Evolutionary conservation across 176 grass and related monocot species (phyloP).

Genomic region (Triticum turgidum): DNA sequence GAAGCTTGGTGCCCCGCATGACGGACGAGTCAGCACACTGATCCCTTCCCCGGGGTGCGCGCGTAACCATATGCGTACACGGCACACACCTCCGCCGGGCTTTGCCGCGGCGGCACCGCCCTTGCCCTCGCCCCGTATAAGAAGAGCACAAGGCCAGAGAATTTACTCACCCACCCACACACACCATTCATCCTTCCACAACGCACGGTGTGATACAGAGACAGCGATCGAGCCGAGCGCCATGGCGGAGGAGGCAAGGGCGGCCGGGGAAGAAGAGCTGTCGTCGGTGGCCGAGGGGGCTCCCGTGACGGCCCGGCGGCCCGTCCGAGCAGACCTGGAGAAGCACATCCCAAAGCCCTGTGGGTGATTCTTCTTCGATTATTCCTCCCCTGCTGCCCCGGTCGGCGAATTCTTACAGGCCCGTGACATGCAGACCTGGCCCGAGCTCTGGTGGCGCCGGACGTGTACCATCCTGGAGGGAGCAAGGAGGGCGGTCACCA

Average conservation of each 20-base stretch:
- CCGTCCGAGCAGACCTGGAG: conserved; percentile 69
- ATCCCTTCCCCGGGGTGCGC: background rate
- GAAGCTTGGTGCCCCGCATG: background rate
- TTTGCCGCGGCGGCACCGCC: background rate
- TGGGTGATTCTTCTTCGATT: background rate
- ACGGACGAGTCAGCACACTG: background rate
- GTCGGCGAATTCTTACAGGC: background rate
- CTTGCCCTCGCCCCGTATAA: background rate
- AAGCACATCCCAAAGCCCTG: conserved; percentile 70
- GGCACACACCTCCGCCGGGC: background rate
- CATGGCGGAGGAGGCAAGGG: background rate
- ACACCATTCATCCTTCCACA: background rate
- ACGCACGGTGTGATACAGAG: background rate
- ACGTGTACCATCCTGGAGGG: conserved; percentile 77
- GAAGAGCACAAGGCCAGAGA: background rate
- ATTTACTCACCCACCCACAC: background rate
- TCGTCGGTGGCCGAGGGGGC: conserved; percentile 37
- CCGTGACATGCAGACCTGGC: conserved; percentile 48
- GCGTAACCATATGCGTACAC: background rate
- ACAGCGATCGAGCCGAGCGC: background rate
- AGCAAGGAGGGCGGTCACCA: conserved; percentile 36
- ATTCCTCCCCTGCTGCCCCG: background rate
- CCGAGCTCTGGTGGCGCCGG: conserved; percentile 63
- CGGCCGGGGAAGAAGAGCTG: background rate
- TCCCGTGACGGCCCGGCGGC: conserved; percentile 66